A percentile compares a stretch with the other conserved stretches of the same genome.
These are phyloP conservation scores for Tolypocladium ovalisporum DNA, from an alignment of 2,329 filamentous ascomycete species.

Conservation along the genomic window DNA sequence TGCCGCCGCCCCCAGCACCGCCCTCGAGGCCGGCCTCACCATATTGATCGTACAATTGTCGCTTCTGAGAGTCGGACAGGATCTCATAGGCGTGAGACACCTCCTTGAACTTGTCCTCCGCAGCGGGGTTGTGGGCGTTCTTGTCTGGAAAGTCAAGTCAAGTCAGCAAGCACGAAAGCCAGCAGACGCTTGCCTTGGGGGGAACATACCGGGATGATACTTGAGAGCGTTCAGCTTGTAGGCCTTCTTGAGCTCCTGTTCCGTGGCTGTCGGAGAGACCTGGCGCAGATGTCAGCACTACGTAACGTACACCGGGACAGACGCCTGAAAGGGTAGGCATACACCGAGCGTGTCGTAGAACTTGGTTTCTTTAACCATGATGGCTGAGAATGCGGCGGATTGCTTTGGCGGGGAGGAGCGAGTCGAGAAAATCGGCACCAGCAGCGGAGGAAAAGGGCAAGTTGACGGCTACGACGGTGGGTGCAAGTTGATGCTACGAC, in stretches of 20 bases:
- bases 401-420: slow-evolving; percentile 3
- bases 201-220: slow-evolving; percentile 68
- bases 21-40: slow-evolving; percentile 94
- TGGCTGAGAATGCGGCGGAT: slow-evolving; percentile 18
- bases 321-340: slow-evolving; percentile 23
- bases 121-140: slow-evolving; percentile 85
- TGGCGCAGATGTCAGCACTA: slow-evolving; percentile 24
- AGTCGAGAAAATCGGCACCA: slow-evolving; percentile 3
- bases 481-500: background rate
- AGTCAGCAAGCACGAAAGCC: slow-evolving; percentile 3
- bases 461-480: background rate
- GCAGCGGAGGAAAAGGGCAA: background rate
- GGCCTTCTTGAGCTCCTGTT: slow-evolving; percentile 81
- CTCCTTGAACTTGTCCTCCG: slow-evolving; percentile 98
- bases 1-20: slow-evolving; percentile 66
- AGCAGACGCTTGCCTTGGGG: background rate
- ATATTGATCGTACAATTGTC: slow-evolving; percentile 89
- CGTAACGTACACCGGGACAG: too few relatives aligned
- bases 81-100: slow-evolving; percentile 93
- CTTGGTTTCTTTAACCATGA: slow-evolving; percentile 71
- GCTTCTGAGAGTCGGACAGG: slow-evolving; percentile 85
- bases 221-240: slow-evolving; percentile 79
- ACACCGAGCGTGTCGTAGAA: slow-evolving; percentile 72
- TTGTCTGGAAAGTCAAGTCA: slow-evolving; percentile 54
- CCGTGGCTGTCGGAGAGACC: slow-evolving; percentile 70